Evolutionary conservation across 805 yeast species (phyloP), one percentile per base, ranked within the genome.

Genomic region (Candida verbasci): DNA sequence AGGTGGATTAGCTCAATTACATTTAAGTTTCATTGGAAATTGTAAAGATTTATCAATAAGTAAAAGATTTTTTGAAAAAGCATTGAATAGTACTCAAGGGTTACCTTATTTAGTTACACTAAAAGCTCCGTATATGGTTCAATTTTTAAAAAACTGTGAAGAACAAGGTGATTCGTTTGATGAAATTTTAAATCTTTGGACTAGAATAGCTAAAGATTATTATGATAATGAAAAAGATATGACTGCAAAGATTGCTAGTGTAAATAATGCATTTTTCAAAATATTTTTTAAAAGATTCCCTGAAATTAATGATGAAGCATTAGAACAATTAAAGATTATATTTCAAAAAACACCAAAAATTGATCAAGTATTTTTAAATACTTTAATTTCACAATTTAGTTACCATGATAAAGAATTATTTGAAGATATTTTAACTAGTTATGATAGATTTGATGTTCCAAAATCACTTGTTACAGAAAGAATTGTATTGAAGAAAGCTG

Each of bases 321-420:
- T 80, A 48, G 53, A 52, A 35, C 69, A 74, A 46, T 71, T 86
- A 47, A 75, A 50, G 67, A 72, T 33, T 55, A 83, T 35, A 76
- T 84, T 40, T 55, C 68, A 12, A 63, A 69, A 23, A 82, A 82
- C 53, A 69, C 77, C 34, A 67, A 67, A 31, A 65, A 70, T 82
- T 38, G 91, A 85, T 56, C 91, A 84, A 56, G 81, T 86, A n/a
- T 84, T 86, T 51, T 74, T 86, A 57, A 86, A 86, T 56, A 84
- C 85, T 29, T 68, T 85, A 37, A 68, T 86, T 40, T 74, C 86
- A 27, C 80, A 79, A 51, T 75, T 76, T 22, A 61, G 67, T 42
- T 85, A 94, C 94, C 72, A 72, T 37, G 81, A 80, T 52, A 68
- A 78, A 42, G 63, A 65, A n/a, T 79, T 82, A 9, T 73, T 82